Percentiles rank a stretch among this genome's conserved stretches.
Evolutionary conservation across 306 rosid species (phyloP).

Genomic region (Alnus rubra): DNA sequence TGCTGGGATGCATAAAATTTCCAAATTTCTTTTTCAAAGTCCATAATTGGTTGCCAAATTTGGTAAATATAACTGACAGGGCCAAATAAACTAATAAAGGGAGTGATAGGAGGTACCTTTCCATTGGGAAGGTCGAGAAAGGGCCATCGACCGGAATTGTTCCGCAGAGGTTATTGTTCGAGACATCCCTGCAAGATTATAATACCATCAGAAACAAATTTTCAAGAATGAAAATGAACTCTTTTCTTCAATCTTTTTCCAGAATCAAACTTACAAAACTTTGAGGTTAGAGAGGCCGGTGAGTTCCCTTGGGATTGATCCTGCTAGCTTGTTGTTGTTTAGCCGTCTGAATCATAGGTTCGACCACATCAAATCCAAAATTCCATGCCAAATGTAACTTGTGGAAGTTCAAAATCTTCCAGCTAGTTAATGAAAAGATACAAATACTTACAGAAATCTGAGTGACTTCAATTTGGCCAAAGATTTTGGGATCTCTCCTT

Average conservation of each 20-base stretch:
- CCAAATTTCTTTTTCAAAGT: neutral
- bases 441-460: conserved; percentile 78
- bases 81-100: neutral
- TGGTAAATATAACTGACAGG: neutral
- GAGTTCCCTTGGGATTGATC: conserved; percentile 87
- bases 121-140: conserved; percentile 71
- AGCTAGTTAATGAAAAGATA: conserved; percentile 21
- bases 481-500: conserved; percentile 79
- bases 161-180: conserved; percentile 88
- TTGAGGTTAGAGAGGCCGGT: conserved; percentile 68
- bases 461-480: conserved; percentile 80
- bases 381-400: conserved; percentile 10
- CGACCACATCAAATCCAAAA: conserved; percentile 18
- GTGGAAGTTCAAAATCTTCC: conserved; percentile 1
- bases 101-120: conserved; percentile 48
- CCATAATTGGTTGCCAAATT: neutral
- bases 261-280: conserved; percentile 63
- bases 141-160: conserved; percentile 94
- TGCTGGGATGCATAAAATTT: neutral
- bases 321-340: conserved; percentile 75
- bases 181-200: conserved; percentile 71
- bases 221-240: neutral
- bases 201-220: conserved; percentile 10
- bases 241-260: neutral
- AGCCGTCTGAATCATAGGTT: conserved; percentile 52